Evolutionary conservation across 495 filamentous ascomycete genomes (phyloP).

Genomic region (Tuber melanosporum): DNA sequence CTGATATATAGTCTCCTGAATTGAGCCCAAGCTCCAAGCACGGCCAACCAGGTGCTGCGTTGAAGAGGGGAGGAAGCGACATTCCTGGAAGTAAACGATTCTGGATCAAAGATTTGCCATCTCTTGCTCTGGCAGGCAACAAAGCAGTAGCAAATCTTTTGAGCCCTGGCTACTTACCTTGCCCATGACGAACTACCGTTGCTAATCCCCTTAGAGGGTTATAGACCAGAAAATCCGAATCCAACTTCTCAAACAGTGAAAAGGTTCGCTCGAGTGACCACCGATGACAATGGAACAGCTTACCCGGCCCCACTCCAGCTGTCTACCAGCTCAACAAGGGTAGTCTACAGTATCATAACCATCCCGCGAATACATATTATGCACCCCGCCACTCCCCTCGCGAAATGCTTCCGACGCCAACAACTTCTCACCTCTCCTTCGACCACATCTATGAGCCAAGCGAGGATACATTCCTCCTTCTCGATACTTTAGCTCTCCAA

Average conservation of each 20-base stretch:
- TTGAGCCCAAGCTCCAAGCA: neutral
- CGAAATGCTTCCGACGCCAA: constrained; percentile 67
- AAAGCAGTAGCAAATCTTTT: neutral
- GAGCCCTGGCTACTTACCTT: neutral
- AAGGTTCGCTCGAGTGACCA: neutral
- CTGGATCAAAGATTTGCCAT: neutral
- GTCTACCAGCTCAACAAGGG: neutral
- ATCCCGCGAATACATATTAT: neutral
- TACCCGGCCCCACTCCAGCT: neutral
- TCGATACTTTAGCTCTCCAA: constrained; percentile 87
- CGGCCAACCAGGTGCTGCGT: no score
- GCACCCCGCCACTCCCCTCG: neutral
- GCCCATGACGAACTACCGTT: neutral
- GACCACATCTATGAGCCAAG: constrained; percentile 84
- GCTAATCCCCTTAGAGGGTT: neutral
- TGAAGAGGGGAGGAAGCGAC: no score
- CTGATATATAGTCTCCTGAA: neutral
- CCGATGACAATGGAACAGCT: neutral
- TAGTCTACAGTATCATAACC: neutral
- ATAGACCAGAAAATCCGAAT: neutral
- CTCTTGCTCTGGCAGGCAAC: neutral
- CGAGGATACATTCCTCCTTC: constrained; percentile 89
- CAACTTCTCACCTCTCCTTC: constrained; percentile 81
- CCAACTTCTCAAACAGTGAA: neutral
- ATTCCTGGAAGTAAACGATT: no score